Base-by-base conservation (phyloP, 768 basidiomycete genomes). In the Kwoniella botswanensis region DNA sequence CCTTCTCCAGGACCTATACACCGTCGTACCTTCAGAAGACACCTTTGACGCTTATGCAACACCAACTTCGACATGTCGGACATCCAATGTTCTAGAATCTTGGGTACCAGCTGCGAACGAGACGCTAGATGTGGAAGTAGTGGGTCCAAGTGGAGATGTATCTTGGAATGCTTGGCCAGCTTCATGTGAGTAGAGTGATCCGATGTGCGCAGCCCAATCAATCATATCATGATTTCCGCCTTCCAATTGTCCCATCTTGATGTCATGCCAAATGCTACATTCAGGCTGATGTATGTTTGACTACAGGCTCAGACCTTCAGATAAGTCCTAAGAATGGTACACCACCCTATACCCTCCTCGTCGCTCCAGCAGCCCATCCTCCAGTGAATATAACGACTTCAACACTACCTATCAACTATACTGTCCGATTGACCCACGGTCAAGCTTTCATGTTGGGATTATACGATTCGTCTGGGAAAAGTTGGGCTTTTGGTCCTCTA, bases 261-360 rank as follows among this genome's bases (percentile, higher is more conserved):
- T 29, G 29, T 6, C 29, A 29, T 3, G 4, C 29, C 29, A 2
- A 29, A 29, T 29, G 29, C 2, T 29, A n/a, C 6, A 52, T 17
- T 15, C 46, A 56, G n/a, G 35, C 50, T 66, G 56, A 50, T 61
- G 5, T 29, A 15, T 55, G 4, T 55, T 11, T 29, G 13, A 50
- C 15, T 63, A 4, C 56, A 75, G 74, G 76, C 61, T 74, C 77
- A 58, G 77, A 79, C 64, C 56, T 79, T 4, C 57, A 69, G n/a
- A 71, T 79, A 52, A 79, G 72, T 4, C 75, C 78, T 7, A 73
- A 72, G 22, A 76, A 76, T 43, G 78, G 78, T 24, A 79, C 78
- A 21, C 67, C 71, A 3, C 78, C 78, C 6, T 79, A 72, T 58
- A 76, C 78, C 2, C 62, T 79, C 2, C 52, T 79, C 22, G 71